A percentile compares a stretch with the other conserved stretches of the same genome.
These are phyloP conservation scores for Trebouxiophyceae sp. DNA, from an alignment of 163 green algal species.

Conservation along the genomic window DNA sequence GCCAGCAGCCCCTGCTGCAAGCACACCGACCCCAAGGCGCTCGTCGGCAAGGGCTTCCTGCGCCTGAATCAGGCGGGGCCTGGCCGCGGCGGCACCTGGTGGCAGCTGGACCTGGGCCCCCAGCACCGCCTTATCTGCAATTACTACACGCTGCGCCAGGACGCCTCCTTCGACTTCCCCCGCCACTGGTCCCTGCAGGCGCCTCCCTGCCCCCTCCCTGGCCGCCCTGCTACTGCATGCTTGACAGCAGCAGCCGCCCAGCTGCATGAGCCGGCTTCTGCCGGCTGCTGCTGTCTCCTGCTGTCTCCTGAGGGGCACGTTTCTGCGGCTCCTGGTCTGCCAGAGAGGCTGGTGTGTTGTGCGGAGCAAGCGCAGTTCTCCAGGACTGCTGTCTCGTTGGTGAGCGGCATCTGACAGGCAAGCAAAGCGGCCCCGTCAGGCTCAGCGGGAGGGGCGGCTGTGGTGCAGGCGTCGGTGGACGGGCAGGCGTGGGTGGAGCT, in stretches of 20 bases:
- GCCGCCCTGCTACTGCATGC: no score
- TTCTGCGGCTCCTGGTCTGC: background rate
- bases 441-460: background rate
- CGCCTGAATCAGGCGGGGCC: constrained; percentile 66
- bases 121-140: constrained; percentile 62
- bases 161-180: constrained; percentile 64
- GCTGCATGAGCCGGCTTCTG: no score
- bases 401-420: background rate
- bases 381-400: background rate
- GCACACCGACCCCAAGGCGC: constrained; percentile 57
- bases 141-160: constrained; percentile 79
- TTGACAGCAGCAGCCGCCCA: no score
- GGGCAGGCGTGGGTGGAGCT: constrained; percentile 55
- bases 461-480: constrained; percentile 53
- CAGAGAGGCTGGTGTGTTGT: no score
- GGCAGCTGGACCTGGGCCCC: constrained; percentile 67
- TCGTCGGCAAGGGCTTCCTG: constrained; percentile 52
- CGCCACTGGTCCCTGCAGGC: constrained; percentile 75
- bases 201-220: no score
- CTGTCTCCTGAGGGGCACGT: background rate
- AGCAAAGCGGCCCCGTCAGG: background rate
- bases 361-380: background rate
- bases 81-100: constrained; percentile 48
- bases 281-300: background rate
- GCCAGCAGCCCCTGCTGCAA: constrained; percentile 45